These are phyloP conservation scores for Pseudozyma hubeiensis DNA, from an alignment of 1,284 basidiomycete genomes.

Conservation along the genomic window DNA sequence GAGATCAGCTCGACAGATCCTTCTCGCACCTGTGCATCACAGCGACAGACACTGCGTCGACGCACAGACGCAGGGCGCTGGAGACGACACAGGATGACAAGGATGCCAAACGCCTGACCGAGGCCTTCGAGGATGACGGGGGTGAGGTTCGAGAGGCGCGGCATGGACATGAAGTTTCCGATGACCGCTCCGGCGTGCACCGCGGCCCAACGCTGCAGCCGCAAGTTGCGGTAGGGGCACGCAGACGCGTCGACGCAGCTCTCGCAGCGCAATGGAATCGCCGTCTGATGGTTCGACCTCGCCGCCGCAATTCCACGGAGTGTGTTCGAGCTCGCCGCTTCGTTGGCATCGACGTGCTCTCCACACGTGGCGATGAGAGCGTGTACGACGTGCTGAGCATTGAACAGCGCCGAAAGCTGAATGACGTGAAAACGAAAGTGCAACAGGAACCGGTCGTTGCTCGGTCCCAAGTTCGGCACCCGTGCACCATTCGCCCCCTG, in stretches of 20 bases:
- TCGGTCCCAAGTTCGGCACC: constrained; percentile 31
- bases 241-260: constrained; percentile 22
- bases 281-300: constrained; percentile 9
- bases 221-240: constrained; percentile 35
- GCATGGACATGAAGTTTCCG: constrained; percentile 45
- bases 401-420: constrained; percentile 40
- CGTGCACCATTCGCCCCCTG: not conserved
- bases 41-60: constrained; percentile 17
- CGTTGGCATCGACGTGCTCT: constrained; percentile 17
- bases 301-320: not conserved
- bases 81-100: constrained; percentile 41
- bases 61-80: constrained; percentile 11
- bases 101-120: constrained; percentile 37
- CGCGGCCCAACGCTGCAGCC: constrained; percentile 41
- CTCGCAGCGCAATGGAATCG: constrained; percentile 30
- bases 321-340: not conserved
- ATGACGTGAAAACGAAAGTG: constrained; percentile 44
- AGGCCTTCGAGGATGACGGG: constrained; percentile 44
- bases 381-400: constrained; percentile 41
- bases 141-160: constrained; percentile 35
- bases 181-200: constrained; percentile 45
- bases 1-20: constrained; percentile 28
- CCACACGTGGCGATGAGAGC: constrained; percentile 33
- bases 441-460: constrained; percentile 44
- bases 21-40: constrained; percentile 26